Base-by-base conservation (phyloP, 495 filamentous ascomycete species). In the Apiosordaria backusii region DNA sequence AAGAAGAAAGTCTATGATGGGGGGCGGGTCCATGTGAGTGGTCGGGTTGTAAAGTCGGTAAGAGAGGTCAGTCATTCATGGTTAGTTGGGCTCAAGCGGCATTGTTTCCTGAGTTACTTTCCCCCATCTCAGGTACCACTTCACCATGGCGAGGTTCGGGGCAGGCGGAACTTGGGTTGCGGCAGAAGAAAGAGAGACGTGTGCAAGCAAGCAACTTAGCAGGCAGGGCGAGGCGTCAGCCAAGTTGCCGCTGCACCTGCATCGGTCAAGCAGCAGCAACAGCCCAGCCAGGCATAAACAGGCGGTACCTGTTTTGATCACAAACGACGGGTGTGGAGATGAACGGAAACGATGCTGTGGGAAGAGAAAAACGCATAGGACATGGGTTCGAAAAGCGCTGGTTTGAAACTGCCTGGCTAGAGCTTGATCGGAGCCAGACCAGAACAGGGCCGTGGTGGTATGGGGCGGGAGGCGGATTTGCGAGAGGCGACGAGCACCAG, bases 61-160 rank as follows among this genome's bases (percentile, higher is more conserved):
- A 68, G 62, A 53, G 10, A 27, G 59, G n/a, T 15, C 27, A 55
- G 52, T 45, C 13, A 45, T 3, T 45, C 35, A n/a, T 55, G 53
- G 50, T 29, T 59, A 52, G 71, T 75, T 75, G 64, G 72, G 72
- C 71, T 75, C 67, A 65, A 73, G 65, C 68, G 68, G 69, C 61
- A 35, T 21, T 10, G 15, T 35, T 61, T 5, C 21, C 29, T 61
- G 24, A n/a, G 29, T 35, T 61, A 26, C 27, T 55, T 2, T 60
- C 35, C 35, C 35, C 35, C 35, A 45, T 45, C 35, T 15, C 35
- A 45, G 35, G 35, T 45, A 45, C 35, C 10, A 45, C 35, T 45
- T 45, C 35, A 55, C 10, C 18, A 23, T 40, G 16, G 52, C 13
- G 58, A 19, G 50, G 25, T 40, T 26, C 22, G 22, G 58, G 1